Evolutionary conservation across 331 rosid species (phyloP), one percentile per base, ranked within the genome.

Genomic region (Rhamnella rubrinervis): DNA sequence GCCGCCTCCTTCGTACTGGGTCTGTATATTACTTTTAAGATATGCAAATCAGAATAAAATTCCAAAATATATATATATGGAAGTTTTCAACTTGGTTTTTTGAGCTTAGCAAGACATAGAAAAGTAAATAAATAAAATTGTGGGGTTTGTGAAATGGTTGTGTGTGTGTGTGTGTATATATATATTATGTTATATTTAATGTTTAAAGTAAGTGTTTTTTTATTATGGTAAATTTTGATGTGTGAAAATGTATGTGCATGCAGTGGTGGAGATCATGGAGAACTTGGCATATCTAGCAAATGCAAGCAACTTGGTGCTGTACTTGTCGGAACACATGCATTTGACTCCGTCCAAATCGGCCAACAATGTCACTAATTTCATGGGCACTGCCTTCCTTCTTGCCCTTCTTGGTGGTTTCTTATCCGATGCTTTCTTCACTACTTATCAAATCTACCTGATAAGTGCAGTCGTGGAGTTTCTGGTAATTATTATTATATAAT

Each of bases 371-470:
- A 95, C 99, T 20, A 78, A 81, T 78, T 95, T 95, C 95, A 95
- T 95, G 99, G 99, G 96, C 64, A 95, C 99, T 0, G 83, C 97
- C 31, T 95, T 95, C 71, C 96, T 95, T 49, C 97, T 95, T 18
- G 92, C 97, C 55, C 99, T 95, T 10, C 92, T 95, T 3, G 99
- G 99, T 26, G 99, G 97, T 70, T 91, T 91, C 82, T 80, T 91
- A 64, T 87, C 96, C 8, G 99, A 95, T 65, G 90, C 99, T 63
- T 77, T 95, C 17, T 83, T 87, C 92, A 89, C 97, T 17, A 47
- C 99, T 77, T 91, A 87, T 77, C 85, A 74, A 65, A 84, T 95
- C 85, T 95, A 83, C 90, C 67, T 91, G 63, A 85, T 83, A 79
- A 86, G 97, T 74, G 95, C 99, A 67, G 73, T 87, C 59, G 77